phyloP scores from a whole-genome alignment of 2,329 filamentous ascomycete species.

The Lachnum nothofagi region DNA sequence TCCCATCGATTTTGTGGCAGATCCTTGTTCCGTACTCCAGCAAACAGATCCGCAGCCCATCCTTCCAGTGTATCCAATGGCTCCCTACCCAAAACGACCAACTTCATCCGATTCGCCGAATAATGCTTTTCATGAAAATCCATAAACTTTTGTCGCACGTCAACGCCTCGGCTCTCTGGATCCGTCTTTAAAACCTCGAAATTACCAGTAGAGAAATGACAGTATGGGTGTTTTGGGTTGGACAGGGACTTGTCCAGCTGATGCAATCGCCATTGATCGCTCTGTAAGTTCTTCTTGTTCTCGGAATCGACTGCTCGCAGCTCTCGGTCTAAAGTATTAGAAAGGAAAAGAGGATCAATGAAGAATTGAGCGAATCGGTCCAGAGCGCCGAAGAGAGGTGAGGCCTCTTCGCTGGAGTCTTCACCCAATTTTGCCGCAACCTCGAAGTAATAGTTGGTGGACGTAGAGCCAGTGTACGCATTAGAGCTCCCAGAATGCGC shows the following conservation, averaged over 20 bases:
- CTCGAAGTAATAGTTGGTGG: slow-evolving; percentile 98
- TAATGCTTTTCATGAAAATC: slow-evolving; percentile 68
- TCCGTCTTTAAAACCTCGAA: slow-evolving; percentile 65
- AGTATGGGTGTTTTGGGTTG: slow-evolving; percentile 65
- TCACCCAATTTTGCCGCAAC: slow-evolving; percentile 77
- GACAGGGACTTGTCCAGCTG: slow-evolving; percentile 67
- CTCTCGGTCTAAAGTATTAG: slow-evolving; percentile 66
- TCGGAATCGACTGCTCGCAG: slow-evolving; percentile 69
- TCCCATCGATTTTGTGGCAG: slow-evolving; percentile 63
- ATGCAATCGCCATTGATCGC: slow-evolving; percentile 65
- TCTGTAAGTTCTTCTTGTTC: slow-evolving; percentile 76
- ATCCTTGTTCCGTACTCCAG: slow-evolving; percentile 62
- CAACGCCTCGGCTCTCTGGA: slow-evolving; percentile 60
- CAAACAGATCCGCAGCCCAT: slow-evolving; percentile 66
- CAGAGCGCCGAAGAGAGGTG: slow-evolving; percentile 66
- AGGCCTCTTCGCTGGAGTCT: slow-evolving; percentile 51
- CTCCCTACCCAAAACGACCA: slow-evolving; percentile 65
- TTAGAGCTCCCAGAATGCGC: slow-evolving; percentile 89
- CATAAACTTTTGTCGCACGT: slow-evolving; percentile 68
- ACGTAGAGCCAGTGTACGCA: slow-evolving; percentile 87
- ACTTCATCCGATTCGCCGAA: slow-evolving; percentile 70
- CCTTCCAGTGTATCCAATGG: slow-evolving; percentile 60
- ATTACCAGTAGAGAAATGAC: slow-evolving; percentile 70
- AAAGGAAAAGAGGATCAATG: slow-evolving; percentile 64
- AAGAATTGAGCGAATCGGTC: slow-evolving; percentile 75